Conservation (phyloP, 2,329 filamentous ascomycete species). For the Fusarium veterinarium region DNA sequence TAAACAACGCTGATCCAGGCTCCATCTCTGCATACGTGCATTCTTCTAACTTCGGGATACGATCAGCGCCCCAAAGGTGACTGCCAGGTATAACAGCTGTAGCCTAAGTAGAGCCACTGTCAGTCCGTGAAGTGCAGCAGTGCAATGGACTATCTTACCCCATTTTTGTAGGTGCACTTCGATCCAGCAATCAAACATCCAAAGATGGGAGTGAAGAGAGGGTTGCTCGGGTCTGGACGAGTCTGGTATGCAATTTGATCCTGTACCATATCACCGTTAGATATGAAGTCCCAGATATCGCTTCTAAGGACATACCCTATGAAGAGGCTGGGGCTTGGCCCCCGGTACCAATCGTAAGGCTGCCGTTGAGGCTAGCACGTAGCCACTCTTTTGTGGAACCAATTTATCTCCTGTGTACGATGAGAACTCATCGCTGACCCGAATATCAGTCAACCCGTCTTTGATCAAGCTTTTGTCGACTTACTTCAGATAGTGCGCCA, state of each 20-base stretch:
- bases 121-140: neutral
- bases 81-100: neutral
- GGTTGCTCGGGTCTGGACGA: neutral
- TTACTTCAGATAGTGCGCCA: neutral
- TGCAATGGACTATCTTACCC: neutral
- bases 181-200: neutral
- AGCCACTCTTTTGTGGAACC: conserved; percentile 1
- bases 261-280: neutral
- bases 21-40: neutral
- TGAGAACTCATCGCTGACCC: neutral
- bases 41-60: neutral
- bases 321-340: neutral
- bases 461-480: neutral
- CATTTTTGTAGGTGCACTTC: conserved; percentile 1
- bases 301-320: neutral
- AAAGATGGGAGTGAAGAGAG: neutral
- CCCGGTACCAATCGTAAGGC: neutral
- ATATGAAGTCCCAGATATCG: neutral
- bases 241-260: neutral
- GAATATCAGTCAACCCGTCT: neutral
- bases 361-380: neutral
- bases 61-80: neutral
- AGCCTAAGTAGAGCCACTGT: neutral
- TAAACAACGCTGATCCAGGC: neutral
- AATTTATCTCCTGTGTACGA: neutral